A percentile compares a stretch with the other conserved stretches of the same genome.
Evolutionary conservation across 1,284 basidiomycete genomes (phyloP).

Genomic region (Heterobasidion parviporum): DNA sequence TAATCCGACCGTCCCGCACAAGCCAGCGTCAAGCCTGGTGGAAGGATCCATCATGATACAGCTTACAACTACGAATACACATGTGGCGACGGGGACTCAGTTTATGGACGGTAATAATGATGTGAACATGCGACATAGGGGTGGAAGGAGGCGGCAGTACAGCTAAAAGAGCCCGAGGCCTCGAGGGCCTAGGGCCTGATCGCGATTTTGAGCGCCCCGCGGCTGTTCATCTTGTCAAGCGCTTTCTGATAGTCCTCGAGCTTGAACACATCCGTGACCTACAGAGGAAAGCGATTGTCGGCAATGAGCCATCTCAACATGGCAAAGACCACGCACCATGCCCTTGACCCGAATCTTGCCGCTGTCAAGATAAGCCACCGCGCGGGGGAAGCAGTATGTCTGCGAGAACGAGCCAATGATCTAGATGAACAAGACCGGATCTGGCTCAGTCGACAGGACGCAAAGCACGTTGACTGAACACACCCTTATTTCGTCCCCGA

Average conservation of each 20-base stretch:
- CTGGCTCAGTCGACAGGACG: not conserved
- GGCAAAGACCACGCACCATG: slow-evolving; percentile 43
- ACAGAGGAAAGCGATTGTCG: too few species aligned
- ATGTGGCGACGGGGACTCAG: not conserved
- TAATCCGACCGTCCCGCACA: too few species aligned
- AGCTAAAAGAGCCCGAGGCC: not conserved
- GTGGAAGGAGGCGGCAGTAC: too few species aligned
- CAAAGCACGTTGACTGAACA: slow-evolving; percentile 6
- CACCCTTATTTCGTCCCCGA: slow-evolving; percentile 50
- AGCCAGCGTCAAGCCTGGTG: too few species aligned
- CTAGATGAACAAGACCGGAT: slow-evolving; percentile 14
- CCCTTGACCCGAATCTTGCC: slow-evolving; percentile 61
- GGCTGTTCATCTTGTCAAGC: slow-evolving; percentile 77
- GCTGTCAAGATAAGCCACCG: slow-evolving; percentile 51
- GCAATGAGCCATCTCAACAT: not conserved
- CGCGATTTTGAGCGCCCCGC: slow-evolving; percentile 60
- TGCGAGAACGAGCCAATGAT: slow-evolving; percentile 58
- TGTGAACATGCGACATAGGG: too few species aligned
- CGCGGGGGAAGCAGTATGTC: slow-evolving; percentile 54
- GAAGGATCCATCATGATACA: too few species aligned
- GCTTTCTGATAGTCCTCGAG: slow-evolving; percentile 76
- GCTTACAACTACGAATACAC: not conserved
- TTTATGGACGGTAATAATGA: too few species aligned
- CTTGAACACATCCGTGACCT: slow-evolving; percentile 68
- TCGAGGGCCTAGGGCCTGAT: slow-evolving; percentile 38